Evolutionary conservation across 1,284 basidiomycete species (phyloP).

Genomic region (Peniophora sp.): DNA sequence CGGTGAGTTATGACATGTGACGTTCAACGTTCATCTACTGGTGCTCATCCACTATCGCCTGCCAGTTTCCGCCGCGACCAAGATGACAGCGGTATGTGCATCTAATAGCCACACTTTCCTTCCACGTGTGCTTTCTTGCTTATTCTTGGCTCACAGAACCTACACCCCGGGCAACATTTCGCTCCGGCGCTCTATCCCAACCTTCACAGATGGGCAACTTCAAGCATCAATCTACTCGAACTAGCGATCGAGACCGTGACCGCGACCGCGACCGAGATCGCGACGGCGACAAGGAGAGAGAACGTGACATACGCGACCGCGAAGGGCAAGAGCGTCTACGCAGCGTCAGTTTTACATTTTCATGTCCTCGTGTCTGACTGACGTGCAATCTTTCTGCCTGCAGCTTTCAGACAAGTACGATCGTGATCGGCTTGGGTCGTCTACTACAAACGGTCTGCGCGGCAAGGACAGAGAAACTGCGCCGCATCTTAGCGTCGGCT

Average conservation of each 20-base stretch:
- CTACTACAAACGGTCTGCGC: constrained; percentile 36
- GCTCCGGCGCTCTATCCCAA: constrained; percentile 56
- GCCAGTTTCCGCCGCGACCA: constrained; percentile 63
- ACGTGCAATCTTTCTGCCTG: constrained; percentile 3
- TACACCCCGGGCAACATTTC: constrained; percentile 57
- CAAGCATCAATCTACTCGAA: constrained; percentile 73
- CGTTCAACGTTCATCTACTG: constrained; percentile 4
- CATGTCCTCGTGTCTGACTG: constrained; percentile 6
- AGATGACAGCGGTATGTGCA: constrained; percentile 66
- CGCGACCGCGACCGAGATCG: constrained; percentile 53
- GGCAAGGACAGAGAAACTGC: constrained; percentile 63
- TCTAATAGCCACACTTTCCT: too few species aligned
- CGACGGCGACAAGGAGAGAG: constrained; percentile 54
- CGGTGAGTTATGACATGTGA: constrained; percentile 33
- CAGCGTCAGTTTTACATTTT: constrained; percentile 40
- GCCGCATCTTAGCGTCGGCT: constrained; percentile 45
- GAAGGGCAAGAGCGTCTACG: constrained; percentile 72
- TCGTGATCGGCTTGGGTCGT: constrained; percentile 62
- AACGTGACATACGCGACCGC: constrained; percentile 57
- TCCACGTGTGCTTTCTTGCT: too few species aligned
- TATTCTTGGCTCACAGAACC: constrained; percentile 30
- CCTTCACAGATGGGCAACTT: constrained; percentile 87
- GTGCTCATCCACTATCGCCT: constrained; percentile 12
- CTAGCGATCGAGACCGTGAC: constrained; percentile 58
- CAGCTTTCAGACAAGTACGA: constrained; percentile 82